phyloP scores from a whole-genome alignment of 2,329 filamentous ascomycete species.

The Ascocoryne sarcoides region DNA sequence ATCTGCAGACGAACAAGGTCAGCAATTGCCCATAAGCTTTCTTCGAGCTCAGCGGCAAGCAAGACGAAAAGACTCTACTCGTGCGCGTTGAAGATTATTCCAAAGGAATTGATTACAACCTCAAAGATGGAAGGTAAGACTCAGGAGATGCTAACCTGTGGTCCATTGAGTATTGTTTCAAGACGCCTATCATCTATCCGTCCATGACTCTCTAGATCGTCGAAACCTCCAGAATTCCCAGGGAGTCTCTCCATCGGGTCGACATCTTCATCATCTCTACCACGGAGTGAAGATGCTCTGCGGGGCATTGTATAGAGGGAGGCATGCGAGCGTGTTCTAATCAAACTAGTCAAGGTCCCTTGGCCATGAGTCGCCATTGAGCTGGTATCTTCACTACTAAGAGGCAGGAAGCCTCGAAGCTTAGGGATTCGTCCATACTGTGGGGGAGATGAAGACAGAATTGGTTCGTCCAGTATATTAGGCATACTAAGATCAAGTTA shows the following conservation, averaged over 20 bases:
- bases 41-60: neutral
- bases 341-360: conserved; percentile 23
- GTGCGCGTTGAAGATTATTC: neutral
- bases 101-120: neutral
- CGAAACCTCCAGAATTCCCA: conserved; percentile 13
- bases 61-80: neutral
- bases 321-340: conserved; percentile 23
- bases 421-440: conserved; percentile 15
- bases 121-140: neutral
- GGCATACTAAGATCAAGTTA: no score
- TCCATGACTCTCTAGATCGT: conserved; percentile 19
- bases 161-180: conserved; percentile 43
- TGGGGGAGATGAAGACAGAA: conserved; percentile 12
- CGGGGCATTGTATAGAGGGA: conserved; percentile 17
- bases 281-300: conserved; percentile 12
- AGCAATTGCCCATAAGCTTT: neutral
- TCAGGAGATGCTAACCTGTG: neutral
- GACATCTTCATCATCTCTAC: conserved; percentile 20
- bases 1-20: conserved; percentile 50
- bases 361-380: conserved; percentile 27
- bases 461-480: conserved; percentile 1
- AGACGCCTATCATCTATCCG: conserved; percentile 47
- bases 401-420: conserved; percentile 21
- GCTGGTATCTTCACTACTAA: conserved; percentile 21
- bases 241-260: conserved; percentile 11